phyloP scores from a whole-genome alignment of 1,284 basidiomycete genomes.

The Stygiomarasmius scandens region DNA sequence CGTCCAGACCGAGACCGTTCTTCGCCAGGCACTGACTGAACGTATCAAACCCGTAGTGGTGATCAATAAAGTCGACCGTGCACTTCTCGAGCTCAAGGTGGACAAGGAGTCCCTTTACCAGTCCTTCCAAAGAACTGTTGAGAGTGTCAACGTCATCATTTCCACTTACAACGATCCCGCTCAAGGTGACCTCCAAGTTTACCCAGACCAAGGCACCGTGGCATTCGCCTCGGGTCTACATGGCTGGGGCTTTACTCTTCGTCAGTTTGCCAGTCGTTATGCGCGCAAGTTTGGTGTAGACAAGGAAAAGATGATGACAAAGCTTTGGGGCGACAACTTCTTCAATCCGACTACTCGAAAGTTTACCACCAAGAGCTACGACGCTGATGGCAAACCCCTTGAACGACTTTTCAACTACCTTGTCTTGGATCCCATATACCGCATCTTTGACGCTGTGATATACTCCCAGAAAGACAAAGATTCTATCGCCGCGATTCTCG shows the following conservation, averaged over 20 bases:
- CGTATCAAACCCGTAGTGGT: slow-evolving; percentile 99
- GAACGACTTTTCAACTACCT: slow-evolving; percentile 96
- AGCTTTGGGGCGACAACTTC: slow-evolving; percentile 99
- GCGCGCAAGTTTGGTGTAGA: slow-evolving; percentile 99
- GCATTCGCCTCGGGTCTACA: slow-evolving; percentile 99
- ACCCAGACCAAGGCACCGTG: slow-evolving; percentile 98
- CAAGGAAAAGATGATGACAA: slow-evolving; percentile 97
- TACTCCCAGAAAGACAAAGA: slow-evolving; percentile 99
- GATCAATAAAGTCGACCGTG: slow-evolving; percentile 99
- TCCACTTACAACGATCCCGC: slow-evolving; percentile 95
- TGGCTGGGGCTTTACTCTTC: slow-evolving; percentile 99
- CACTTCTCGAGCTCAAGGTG: slow-evolving; percentile 97
- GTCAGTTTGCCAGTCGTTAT: slow-evolving; percentile 95
- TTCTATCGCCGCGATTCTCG: slow-evolving; percentile 81
- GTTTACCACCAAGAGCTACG: slow-evolving; percentile 85
- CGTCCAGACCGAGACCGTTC: slow-evolving; percentile 99
- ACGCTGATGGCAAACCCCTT: slow-evolving; percentile 85
- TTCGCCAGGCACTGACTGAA: slow-evolving; percentile 96
- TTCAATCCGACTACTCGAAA: slow-evolving; percentile 99
- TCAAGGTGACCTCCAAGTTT: slow-evolving; percentile 98
- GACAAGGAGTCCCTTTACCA: slow-evolving; percentile 98
- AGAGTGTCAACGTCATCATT: slow-evolving; percentile 98
- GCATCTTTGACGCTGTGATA: slow-evolving; percentile 98
- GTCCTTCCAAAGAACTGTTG: slow-evolving; percentile 97
- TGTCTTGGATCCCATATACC: slow-evolving; percentile 99